Evolutionary conservation across 176 grass and related monocot species (phyloP).

Genomic region (Paspalum notatum): DNA sequence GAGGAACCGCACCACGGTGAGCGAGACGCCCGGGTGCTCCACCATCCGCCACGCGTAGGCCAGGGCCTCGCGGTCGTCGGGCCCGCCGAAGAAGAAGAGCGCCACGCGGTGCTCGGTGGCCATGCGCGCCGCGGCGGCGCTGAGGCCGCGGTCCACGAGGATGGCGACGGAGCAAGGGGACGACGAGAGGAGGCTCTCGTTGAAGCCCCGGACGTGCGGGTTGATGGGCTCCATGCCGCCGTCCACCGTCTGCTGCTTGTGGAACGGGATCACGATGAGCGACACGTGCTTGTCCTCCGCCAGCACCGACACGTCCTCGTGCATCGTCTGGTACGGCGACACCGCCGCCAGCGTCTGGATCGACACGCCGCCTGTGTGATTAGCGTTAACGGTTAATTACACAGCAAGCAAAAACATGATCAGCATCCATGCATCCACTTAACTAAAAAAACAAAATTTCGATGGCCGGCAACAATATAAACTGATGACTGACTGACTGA

Average conservation of each 20-base stretch:
- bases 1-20: slow-evolving; percentile 69
- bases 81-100: slow-evolving; percentile 88
- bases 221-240: slow-evolving; percentile 80
- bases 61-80: slow-evolving; percentile 91
- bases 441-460: too few relatives aligned
- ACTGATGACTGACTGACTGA: slow-evolving; percentile 9
- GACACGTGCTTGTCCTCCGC: slow-evolving; percentile 78
- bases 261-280: slow-evolving; percentile 88
- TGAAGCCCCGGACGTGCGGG: slow-evolving; percentile 52
- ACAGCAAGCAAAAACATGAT: too few relatives aligned
- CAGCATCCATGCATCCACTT: too few relatives aligned
- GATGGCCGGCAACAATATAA: too few relatives aligned
- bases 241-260: slow-evolving; percentile 88
- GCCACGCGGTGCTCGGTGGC: slow-evolving; percentile 41
- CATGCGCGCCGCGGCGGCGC: slow-evolving; percentile 49
- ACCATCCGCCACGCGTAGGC: slow-evolving; percentile 71
- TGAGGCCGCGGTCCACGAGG: slow-evolving; percentile 79
- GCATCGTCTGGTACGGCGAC: slow-evolving; percentile 79
- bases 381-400: too few relatives aligned
- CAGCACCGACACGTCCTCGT: slow-evolving; percentile 76
- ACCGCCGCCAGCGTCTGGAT: slow-evolving; percentile 67
- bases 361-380: slow-evolving; percentile 57
- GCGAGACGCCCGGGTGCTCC: slow-evolving; percentile 48
- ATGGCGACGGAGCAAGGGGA: slow-evolving; percentile 86
- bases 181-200: slow-evolving; percentile 59